phyloP scores from a whole-genome alignment of 306 rosid genomes.

The Luffa acutangula region DNA sequence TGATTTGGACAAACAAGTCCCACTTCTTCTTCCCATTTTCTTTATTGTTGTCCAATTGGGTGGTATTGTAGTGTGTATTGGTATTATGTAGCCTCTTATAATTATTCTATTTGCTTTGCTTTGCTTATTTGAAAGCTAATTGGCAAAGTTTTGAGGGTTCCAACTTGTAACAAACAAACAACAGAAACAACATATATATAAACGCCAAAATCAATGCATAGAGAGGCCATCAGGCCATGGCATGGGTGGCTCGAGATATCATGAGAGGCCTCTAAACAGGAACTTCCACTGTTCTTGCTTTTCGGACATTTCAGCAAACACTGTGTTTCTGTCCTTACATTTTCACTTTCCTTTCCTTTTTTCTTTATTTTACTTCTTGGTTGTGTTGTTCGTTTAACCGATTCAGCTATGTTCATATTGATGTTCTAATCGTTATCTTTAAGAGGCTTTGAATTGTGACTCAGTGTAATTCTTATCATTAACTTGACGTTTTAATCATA shows the following conservation, averaged over 20 bases:
- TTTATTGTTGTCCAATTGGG: background rate
- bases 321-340: background rate
- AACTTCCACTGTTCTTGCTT: background rate
- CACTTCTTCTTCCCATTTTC: background rate
- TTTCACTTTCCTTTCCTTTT: background rate
- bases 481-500: background rate
- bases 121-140: background rate
- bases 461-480: no score
- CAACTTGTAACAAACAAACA: background rate
- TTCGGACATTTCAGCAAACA: conserved; percentile 1
- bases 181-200: background rate
- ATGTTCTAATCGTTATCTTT: no score
- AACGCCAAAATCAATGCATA: background rate
- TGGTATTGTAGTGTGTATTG: background rate
- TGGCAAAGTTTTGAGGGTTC: background rate
- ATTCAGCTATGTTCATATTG: no score
- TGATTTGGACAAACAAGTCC: conserved; percentile 5
- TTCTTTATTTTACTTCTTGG: background rate
- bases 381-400: no score
- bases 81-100: background rate
- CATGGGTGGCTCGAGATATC: conserved; percentile 8
- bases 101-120: background rate
- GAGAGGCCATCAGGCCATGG: background rate
- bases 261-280: background rate
- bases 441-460: no score